Evolutionary conservation across 495 filamentous ascomycete species (phyloP).

Genomic region (Glonium stellatum): DNA sequence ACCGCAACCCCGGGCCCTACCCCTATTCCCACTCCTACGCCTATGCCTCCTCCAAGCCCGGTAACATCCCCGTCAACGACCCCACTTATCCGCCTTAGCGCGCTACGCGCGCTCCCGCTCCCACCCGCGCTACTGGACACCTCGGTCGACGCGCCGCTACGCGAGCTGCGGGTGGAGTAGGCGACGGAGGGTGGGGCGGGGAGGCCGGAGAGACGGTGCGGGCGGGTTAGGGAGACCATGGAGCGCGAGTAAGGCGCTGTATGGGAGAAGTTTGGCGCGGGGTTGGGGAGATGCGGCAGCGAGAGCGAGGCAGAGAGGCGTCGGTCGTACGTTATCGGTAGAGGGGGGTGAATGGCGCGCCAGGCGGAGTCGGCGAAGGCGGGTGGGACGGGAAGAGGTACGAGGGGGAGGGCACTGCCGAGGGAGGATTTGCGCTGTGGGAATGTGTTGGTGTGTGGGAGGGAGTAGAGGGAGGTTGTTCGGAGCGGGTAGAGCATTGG

Average conservation of each 20-base stretch:
- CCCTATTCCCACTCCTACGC: not conserved
- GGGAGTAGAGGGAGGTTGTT: slow-evolving; percentile 4
- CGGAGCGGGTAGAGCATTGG: slow-evolving; percentile 9
- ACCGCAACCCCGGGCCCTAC: no score
- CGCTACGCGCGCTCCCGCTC: not conserved
- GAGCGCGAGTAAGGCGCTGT: slow-evolving; percentile 18
- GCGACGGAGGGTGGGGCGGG: not conserved
- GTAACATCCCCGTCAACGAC: not conserved
- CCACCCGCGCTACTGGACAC: not conserved
- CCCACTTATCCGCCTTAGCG: not conserved
- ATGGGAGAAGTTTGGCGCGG: not conserved
- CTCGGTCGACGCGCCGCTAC: not conserved
- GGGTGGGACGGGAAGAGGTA: slow-evolving; percentile 12
- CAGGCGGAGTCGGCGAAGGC: slow-evolving; percentile 22
- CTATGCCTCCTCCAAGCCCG: not conserved
- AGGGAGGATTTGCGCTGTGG: slow-evolving; percentile 8
- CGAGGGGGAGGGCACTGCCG: slow-evolving; percentile 3
- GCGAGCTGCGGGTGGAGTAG: not conserved
- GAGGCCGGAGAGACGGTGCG: slow-evolving; percentile 19
- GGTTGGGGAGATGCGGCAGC: slow-evolving; percentile 7
- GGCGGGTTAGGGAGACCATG: slow-evolving; percentile 21
- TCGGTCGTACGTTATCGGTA: slow-evolving; percentile 10
- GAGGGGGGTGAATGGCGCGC: slow-evolving; percentile 22
- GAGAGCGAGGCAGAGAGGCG: slow-evolving; percentile 11
- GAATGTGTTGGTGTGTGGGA: slow-evolving; percentile 7